A percentile compares a stretch with the other conserved stretches of the same genome.
phyloP scores from a whole-genome alignment of 2,329 filamentous ascomycete genomes.

The Fusarium liriodendri region DNA sequence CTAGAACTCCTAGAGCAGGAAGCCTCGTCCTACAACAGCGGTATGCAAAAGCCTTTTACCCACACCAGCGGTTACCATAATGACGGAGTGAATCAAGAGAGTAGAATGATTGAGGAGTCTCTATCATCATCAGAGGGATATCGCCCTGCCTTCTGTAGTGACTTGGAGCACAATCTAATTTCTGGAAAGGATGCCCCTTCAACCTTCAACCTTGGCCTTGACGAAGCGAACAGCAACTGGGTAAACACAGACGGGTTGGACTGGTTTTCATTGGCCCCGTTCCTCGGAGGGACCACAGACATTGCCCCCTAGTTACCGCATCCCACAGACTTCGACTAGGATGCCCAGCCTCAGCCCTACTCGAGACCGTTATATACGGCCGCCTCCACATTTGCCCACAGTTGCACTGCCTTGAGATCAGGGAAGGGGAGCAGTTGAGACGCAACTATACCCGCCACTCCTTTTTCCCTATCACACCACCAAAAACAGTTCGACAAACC shows the following conservation, averaged over 20 bases:
- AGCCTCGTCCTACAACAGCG: background rate
- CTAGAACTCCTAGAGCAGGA: background rate
- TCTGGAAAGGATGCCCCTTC: background rate
- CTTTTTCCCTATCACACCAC: background rate
- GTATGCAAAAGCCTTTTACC: background rate
- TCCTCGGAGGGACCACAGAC: background rate
- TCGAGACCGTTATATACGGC: background rate
- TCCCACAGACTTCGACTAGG: too few relatives aligned
- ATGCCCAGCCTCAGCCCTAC: background rate
- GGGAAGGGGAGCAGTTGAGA: background rate
- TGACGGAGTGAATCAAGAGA: background rate
- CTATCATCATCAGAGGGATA: background rate
- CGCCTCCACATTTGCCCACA: background rate
- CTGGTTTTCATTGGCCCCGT: background rate
- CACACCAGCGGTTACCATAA: background rate
- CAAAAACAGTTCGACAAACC: background rate
- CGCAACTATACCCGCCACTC: background rate
- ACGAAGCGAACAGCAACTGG: background rate
- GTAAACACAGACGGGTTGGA: background rate
- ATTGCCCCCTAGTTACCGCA: background rate
- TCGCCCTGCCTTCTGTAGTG: background rate
- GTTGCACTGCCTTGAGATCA: background rate
- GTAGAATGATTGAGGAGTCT: background rate
- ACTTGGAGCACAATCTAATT: background rate
- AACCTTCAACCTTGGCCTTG: background rate